phyloP scores from a whole-genome alignment of 2,329 filamentous ascomycete species.

The Claviceps sp. region DNA sequence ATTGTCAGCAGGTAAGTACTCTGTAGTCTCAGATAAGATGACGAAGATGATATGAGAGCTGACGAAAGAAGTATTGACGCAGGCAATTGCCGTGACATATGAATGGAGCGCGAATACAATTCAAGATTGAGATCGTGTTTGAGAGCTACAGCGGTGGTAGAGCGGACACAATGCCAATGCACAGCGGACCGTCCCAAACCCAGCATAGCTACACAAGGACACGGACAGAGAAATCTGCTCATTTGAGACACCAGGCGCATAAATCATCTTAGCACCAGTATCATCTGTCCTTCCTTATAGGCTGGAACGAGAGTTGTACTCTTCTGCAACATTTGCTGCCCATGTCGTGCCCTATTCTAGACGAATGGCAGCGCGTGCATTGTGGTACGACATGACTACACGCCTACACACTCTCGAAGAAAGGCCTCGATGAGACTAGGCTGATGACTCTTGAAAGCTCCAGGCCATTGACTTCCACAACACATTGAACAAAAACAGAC shows the following conservation, averaged over 20 bases:
- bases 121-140: not conserved
- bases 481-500: not conserved
- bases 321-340: not conserved
- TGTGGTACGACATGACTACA: not conserved
- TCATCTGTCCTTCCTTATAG: not conserved
- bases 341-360: not conserved
- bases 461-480: not conserved
- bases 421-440: not conserved
- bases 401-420: not conserved
- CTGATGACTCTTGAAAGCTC: not conserved
- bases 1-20: no score
- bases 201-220: not conserved
- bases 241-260: not conserved
- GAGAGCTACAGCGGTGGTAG: not conserved
- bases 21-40: not conserved
- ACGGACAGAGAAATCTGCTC: not conserved
- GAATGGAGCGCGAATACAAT: slow-evolving; percentile 6
- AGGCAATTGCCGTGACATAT: slow-evolving; percentile 4
- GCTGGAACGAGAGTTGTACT: not conserved
- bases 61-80: not conserved
- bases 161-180: not conserved
- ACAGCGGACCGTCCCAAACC: not conserved
- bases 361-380: not conserved
- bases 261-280: not conserved
- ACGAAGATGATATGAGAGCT: not conserved